Conservation (phyloP, 2,329 filamentous ascomycete species). For the Gnomoniopsis sp. region DNA sequence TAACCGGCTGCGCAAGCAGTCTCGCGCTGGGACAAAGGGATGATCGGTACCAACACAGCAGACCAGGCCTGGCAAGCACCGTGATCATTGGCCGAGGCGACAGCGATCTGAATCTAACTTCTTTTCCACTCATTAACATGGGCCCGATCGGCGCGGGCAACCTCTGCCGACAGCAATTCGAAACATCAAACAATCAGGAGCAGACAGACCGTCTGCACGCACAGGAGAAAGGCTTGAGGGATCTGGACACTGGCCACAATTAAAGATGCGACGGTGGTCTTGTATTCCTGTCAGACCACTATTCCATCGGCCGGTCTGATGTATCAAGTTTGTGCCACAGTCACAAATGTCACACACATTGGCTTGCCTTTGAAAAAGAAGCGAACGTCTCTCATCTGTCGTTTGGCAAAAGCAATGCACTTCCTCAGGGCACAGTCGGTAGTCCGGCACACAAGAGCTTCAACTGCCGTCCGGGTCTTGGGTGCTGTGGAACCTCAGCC, state of each 20-base stretch:
- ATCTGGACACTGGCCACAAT: background rate
- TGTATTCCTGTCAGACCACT: slow-evolving; percentile 10
- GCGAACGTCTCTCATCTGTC: background rate
- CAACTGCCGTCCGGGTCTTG: background rate
- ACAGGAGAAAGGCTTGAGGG: background rate
- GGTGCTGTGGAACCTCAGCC: background rate
- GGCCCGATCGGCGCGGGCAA: background rate
- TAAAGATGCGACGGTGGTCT: slow-evolving; percentile 1
- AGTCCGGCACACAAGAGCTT: background rate
- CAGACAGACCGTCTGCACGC: background rate
- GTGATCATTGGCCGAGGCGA: background rate
- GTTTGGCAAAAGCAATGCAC: too few species aligned
- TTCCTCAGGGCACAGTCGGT: too few species aligned
- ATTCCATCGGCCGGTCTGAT: slow-evolving; percentile 7
- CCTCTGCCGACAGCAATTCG: background rate
- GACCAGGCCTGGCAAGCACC: background rate
- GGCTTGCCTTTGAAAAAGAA: slow-evolving; percentile 4
- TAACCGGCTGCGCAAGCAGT: background rate
- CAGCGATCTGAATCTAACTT: background rate
- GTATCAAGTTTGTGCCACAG: slow-evolving; percentile 1
- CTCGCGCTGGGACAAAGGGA: background rate
- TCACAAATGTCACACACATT: slow-evolving; percentile 4
- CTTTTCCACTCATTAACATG: background rate
- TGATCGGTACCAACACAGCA: background rate
- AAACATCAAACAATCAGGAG: background rate